phyloP scores from a whole-genome alignment of 495 filamentous ascomycete species.

The Lepraria neglecta region DNA sequence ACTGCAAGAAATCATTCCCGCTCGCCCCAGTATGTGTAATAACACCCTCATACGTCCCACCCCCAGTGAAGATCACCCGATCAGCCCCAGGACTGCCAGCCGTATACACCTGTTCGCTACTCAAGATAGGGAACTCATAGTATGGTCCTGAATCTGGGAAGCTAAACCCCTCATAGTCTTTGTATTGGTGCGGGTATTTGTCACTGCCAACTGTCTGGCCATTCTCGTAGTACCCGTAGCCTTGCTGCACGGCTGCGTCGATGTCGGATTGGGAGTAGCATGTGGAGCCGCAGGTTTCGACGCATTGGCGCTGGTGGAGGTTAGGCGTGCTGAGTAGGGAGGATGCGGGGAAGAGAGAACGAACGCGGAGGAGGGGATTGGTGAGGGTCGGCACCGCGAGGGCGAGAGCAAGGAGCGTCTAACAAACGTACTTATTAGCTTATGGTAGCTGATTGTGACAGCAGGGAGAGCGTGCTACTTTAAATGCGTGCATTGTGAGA shows the following conservation, averaged over 20 bases:
- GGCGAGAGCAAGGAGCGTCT: constrained; percentile 9
- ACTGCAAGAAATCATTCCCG: constrained; percentile 59
- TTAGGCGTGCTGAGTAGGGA: constrained; percentile 22
- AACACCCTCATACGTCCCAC: constrained; percentile 47
- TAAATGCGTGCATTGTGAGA: constrained; percentile 10
- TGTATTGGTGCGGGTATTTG: constrained; percentile 64
- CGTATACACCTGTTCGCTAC: constrained; percentile 45
- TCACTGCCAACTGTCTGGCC: constrained; percentile 45
- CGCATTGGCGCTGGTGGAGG: constrained; percentile 23
- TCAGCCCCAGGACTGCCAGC: constrained; percentile 65
- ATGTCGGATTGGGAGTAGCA: constrained; percentile 46
- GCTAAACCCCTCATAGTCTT: constrained; percentile 66
- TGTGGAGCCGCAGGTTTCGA: constrained; percentile 40
- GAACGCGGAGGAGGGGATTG: background rate
- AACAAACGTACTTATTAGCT: background rate
- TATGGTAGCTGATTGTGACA: background rate
- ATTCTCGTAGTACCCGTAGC: constrained; percentile 40
- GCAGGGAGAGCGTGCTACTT: background rate
- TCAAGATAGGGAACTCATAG: constrained; percentile 67
- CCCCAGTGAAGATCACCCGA: constrained; percentile 59
- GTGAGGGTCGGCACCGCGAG: constrained; percentile 8
- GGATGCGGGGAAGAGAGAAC: background rate
- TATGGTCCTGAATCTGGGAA: constrained; percentile 59
- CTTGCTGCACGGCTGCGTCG: constrained; percentile 41
- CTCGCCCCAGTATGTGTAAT: constrained; percentile 67